Evolutionary conservation across 2,329 filamentous ascomycete species (phyloP), one percentile per base, ranked within the genome.

Genomic region (Claviceps purpurea): DNA sequence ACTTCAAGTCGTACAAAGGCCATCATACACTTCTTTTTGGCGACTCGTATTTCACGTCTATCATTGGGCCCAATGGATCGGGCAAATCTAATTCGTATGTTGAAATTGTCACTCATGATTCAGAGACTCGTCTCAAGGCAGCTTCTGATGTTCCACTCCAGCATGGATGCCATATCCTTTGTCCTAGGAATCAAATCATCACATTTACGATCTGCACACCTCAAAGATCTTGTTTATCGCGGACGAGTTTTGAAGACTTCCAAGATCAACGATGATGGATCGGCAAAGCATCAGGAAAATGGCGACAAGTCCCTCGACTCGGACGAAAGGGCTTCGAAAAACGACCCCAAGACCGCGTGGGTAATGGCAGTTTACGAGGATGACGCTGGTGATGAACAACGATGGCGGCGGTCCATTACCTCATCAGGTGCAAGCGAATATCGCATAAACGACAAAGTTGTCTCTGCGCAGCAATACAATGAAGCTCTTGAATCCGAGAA

Each of bases 1-100:
- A 98, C 74, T 98, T 98, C 82, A 98, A 98, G 74, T 97, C 93
- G 61, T 98, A 98, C 75, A 95, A 95, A 70, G 93, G 90, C 54
- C 90, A 96, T 63, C 93, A 98, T 73, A 84, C 81, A 55, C 81
- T 98, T 45, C 81, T 96, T 50, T 96, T 98, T 63, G 91, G 91
- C 64, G 91, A 98, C 73, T 94, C 90, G 2, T 97, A 96, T 71
- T 98, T 98, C 70, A 98, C 93, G 49, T 98, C 93, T 43, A 96
- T 98, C 64, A 97, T 98, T 64, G 93, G 94, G 5, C 93, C 93
- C 66, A 98, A 98, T 90, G 93, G 93, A 74, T 97, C 93, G 39
- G 93, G 93, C 58, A 98, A 98, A 70, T 98, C 93, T 20, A 98
- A 98, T 68, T 95, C 90, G 87, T 91, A 71, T 66, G 83, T 74